Conservation (phyloP, 1,284 basidiomycete genomes). For the Schizophyllum amplum region DNA sequence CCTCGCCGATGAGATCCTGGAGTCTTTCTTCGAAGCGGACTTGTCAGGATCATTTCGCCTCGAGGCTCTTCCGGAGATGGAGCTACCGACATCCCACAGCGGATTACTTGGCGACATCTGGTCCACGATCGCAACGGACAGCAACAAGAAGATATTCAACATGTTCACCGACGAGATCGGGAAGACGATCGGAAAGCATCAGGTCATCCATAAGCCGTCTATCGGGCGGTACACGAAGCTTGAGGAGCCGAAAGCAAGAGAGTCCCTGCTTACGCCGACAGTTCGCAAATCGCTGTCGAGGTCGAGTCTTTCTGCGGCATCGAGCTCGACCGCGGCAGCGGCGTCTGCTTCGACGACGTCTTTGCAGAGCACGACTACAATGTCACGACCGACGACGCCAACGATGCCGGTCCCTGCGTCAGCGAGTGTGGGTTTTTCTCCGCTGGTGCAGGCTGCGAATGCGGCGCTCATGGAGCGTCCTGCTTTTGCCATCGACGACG, state of each 20-base stretch:
- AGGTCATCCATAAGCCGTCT: conserved; percentile 73
- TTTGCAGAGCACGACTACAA: too few relatives aligned
- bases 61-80: conserved; percentile 60
- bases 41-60: conserved; percentile 83
- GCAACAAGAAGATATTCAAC: conserved; percentile 80
- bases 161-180: conserved; percentile 90
- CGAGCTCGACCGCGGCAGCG: conserved; percentile 80
- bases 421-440: conserved; percentile 33
- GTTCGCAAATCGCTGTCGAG: conserved; percentile 54
- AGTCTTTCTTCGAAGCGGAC: conserved; percentile 91
- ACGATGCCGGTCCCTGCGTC: conserved; percentile 15
- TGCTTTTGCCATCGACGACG: conserved; percentile 91
- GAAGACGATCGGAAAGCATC: conserved; percentile 86
- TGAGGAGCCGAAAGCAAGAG: conserved; percentile 82
- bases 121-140: conserved; percentile 82
- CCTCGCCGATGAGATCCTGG: conserved; percentile 88
- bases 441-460: conserved; percentile 72
- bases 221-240: conserved; percentile 79
- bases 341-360: conserved; percentile 52
- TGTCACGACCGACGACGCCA: conserved; percentile 14
- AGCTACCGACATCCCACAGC: conserved; percentile 47
- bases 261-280: conserved; percentile 70
- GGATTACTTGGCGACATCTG: conserved; percentile 80
- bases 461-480: conserved; percentile 84
- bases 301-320: conserved; percentile 33